Conservation (phyloP, 108 stramenopile genomes). For the Mediolabrus comicus region DNA sequence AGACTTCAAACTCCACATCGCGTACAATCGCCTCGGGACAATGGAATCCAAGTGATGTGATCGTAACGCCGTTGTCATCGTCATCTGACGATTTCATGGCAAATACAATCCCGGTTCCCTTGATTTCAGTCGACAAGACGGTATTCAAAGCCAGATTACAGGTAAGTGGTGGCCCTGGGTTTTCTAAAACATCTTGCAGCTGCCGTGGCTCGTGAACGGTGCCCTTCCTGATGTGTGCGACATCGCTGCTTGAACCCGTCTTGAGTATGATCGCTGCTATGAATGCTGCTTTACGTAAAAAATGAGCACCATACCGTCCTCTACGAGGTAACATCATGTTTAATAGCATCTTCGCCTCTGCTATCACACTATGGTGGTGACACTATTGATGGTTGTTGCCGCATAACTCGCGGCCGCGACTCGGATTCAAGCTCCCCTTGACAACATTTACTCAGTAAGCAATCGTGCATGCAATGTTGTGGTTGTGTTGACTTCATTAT, state of each 20-base stretch:
- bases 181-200: neutral
- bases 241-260: neutral
- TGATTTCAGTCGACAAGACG: neutral
- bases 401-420: too few relatives aligned
- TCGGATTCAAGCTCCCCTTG: too few relatives aligned
- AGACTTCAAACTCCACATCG: conserved; percentile 16
- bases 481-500: too few relatives aligned
- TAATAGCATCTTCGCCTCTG: too few relatives aligned
- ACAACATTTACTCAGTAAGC: too few relatives aligned
- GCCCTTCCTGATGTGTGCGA: neutral
- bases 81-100: neutral
- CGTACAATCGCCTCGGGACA: neutral
- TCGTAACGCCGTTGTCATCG: neutral
- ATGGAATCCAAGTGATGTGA: conserved; percentile 31
- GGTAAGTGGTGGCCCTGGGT: neutral
- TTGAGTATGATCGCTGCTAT: neutral
- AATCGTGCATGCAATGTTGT: too few relatives aligned
- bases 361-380: too few relatives aligned
- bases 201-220: neutral
- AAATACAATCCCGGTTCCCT: neutral
- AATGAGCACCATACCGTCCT: too few relatives aligned
- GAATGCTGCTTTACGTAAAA: too few relatives aligned
- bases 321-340: too few relatives aligned
- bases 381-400: too few relatives aligned
- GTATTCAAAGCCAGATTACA: neutral